A percentile compares a stretch with the other conserved stretches of the same genome.
Conservation (phyloP, 805 yeast species). For the Debaryomyces tyrocola region DNA sequence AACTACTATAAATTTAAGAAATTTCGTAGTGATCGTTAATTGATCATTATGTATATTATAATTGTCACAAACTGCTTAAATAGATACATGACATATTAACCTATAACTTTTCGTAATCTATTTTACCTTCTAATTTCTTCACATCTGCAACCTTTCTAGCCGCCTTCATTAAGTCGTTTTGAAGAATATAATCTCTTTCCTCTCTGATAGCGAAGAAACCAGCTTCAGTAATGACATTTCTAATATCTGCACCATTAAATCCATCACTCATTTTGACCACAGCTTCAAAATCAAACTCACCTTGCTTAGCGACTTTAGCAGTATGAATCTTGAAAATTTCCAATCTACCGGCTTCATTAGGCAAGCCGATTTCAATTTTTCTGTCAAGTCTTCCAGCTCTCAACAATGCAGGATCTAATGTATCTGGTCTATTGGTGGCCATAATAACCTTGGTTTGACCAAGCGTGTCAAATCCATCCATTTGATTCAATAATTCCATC, state of each 20-base stretch:
- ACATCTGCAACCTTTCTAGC: slow-evolving; percentile 96
- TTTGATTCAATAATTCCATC: slow-evolving; percentile 95
- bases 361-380: slow-evolving; percentile 91
- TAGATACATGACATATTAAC: no score
- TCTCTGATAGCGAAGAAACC: slow-evolving; percentile 98
- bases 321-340: slow-evolving; percentile 95
- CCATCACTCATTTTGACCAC: slow-evolving; percentile 99
- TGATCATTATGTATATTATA: background rate
- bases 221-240: slow-evolving; percentile 97
- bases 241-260: slow-evolving; percentile 96
- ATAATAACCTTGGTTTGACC: slow-evolving; percentile 97
- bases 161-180: slow-evolving; percentile 95
- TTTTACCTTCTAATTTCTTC: slow-evolving; percentile 93
- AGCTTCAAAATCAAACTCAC: slow-evolving; percentile 96
- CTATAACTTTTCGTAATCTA: slow-evolving; percentile 91
- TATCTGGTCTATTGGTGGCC: slow-evolving; percentile 99
- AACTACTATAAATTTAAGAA: background rate
- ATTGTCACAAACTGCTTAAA: background rate
- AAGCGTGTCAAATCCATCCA: slow-evolving; percentile 97
- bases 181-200: slow-evolving; percentile 92
- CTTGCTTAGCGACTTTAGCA: slow-evolving; percentile 78
- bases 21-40: background rate
- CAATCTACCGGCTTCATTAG: slow-evolving; percentile 92
- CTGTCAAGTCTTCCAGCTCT: slow-evolving; percentile 98
- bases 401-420: slow-evolving; percentile 92